phyloP scores from a whole-genome alignment of 441 rosid genomes.

The Erodium texanum region DNA sequence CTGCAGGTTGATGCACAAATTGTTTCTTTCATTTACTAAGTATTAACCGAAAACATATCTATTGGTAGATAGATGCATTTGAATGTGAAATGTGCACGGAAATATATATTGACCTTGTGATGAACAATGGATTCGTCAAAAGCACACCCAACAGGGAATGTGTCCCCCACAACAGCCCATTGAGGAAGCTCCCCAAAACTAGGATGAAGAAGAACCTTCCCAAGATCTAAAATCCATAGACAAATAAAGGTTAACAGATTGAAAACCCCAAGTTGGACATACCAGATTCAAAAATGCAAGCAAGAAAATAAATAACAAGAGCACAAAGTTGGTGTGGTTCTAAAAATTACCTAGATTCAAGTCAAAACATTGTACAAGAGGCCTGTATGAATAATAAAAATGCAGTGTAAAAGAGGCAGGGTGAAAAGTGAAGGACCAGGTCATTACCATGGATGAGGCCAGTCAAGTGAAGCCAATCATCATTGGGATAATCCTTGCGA shows the following conservation, averaged over 20 bases:
- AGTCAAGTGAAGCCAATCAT: constrained; percentile 82
- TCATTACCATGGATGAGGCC: constrained; percentile 72
- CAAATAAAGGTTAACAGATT: background rate
- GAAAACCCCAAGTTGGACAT: background rate
- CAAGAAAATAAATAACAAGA: background rate
- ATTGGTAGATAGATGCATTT: background rate
- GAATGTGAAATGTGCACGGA: background rate
- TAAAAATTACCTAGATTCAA: background rate
- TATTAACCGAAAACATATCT: background rate
- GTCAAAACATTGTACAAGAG: background rate
- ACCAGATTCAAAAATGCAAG: background rate
- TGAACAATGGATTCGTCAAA: constrained; percentile 37
- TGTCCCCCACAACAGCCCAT: constrained; percentile 92
- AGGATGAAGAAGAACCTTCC: constrained; percentile 72
- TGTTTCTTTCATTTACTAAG: background rate
- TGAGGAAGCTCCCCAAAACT: constrained; percentile 74
- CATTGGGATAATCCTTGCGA: constrained; percentile 61
- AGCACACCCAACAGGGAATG: constrained; percentile 78
- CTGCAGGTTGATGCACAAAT: constrained; percentile 25
- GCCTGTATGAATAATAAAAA: too few species aligned
- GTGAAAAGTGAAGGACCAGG: too few species aligned
- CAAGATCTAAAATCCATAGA: constrained; percentile 41
- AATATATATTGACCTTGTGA: constrained; percentile 42
- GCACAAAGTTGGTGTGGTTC: background rate
- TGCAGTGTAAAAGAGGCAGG: too few species aligned